Evolutionary conservation across 1,284 basidiomycete genomes (phyloP).

Genomic region (Fomes fomentarius): DNA sequence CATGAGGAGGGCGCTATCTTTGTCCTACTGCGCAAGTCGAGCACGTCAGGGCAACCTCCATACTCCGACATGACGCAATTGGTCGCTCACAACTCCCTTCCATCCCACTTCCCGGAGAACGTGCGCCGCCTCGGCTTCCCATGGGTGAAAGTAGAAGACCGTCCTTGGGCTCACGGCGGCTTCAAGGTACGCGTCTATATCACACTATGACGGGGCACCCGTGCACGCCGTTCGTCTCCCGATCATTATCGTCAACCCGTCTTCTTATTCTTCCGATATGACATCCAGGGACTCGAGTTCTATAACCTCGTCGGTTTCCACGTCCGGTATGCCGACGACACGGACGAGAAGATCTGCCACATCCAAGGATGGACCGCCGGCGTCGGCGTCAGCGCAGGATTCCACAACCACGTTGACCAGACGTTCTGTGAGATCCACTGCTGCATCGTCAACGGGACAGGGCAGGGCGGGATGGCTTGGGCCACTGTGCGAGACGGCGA

Average conservation of each 20-base stretch:
- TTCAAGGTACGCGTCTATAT: slow-evolving; percentile 12
- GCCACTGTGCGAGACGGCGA: slow-evolving; percentile 7
- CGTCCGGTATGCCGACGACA: slow-evolving; percentile 33
- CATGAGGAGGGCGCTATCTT: slow-evolving; percentile 31
- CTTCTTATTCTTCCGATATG: background rate
- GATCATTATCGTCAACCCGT: background rate
- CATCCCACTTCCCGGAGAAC: slow-evolving; percentile 15
- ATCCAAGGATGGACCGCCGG: slow-evolving; percentile 36
- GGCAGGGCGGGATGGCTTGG: slow-evolving; percentile 31
- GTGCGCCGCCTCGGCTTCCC: slow-evolving; percentile 29
- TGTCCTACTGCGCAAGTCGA: slow-evolving; percentile 11
- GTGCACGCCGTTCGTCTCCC: no score
- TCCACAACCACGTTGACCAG: slow-evolving; percentile 28
- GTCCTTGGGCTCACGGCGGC: slow-evolving; percentile 29
- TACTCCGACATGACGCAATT: slow-evolving; percentile 31
- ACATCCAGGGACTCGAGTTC: slow-evolving; percentile 32
- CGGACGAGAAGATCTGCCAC: slow-evolving; percentile 28
- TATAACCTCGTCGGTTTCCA: slow-evolving; percentile 36
- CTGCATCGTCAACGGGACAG: slow-evolving; percentile 33
- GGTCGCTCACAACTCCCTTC: slow-evolving; percentile 25
- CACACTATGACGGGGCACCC: no score
- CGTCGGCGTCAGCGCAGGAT: slow-evolving; percentile 24
- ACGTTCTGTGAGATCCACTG: slow-evolving; percentile 33
- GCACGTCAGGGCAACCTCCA: slow-evolving; percentile 14
- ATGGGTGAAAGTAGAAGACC: slow-evolving; percentile 31